phyloP scores from a whole-genome alignment of 352 stramenopile genomes.

The Phytophthora macrochlamydospora region DNA sequence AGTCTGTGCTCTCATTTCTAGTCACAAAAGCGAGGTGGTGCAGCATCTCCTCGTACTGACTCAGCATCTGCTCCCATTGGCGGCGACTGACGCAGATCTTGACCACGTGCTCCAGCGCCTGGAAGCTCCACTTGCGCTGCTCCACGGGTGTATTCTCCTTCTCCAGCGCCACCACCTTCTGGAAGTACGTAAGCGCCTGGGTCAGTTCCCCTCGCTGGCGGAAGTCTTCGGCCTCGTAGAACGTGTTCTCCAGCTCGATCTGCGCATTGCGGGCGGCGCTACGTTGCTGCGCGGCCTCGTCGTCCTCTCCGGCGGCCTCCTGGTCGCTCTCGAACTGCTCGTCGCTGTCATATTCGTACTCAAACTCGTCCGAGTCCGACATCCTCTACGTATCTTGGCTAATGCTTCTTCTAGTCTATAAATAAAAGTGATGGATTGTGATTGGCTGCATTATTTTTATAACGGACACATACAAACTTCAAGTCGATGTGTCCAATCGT shows the following conservation, averaged over 20 bases:
- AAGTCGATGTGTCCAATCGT: background rate
- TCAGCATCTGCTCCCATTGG: conserved; percentile 84
- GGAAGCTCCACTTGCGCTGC: conserved; percentile 89
- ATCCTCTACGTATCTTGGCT: conserved; percentile 19
- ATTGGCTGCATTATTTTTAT: conserved; percentile 20
- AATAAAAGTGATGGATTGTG: background rate
- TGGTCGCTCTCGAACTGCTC: conserved; percentile 71
- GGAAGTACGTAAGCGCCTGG: conserved; percentile 74
- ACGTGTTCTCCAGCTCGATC: conserved; percentile 88
- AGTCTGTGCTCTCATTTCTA: conserved; percentile 90
- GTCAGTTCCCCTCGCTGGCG: conserved; percentile 68
- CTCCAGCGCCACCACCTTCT: conserved; percentile 85
- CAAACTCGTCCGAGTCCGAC: conserved; percentile 87
- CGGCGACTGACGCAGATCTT: conserved; percentile 75
- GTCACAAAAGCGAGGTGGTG: conserved; percentile 86
- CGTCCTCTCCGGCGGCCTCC: conserved; percentile 52
- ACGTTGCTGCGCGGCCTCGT: conserved; percentile 27
- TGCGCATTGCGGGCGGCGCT: conserved; percentile 60
- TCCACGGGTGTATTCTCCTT: conserved; percentile 47
- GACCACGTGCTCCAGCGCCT: conserved; percentile 87
- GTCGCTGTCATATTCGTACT: conserved; percentile 89
- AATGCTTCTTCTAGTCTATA: background rate
- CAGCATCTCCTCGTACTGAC: conserved; percentile 87
- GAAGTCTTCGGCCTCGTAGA: conserved; percentile 92
- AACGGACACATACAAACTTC: background rate